Conservation (phyloP, 2,329 filamentous ascomycete species). For the Lasiodiplodia sp. region DNA sequence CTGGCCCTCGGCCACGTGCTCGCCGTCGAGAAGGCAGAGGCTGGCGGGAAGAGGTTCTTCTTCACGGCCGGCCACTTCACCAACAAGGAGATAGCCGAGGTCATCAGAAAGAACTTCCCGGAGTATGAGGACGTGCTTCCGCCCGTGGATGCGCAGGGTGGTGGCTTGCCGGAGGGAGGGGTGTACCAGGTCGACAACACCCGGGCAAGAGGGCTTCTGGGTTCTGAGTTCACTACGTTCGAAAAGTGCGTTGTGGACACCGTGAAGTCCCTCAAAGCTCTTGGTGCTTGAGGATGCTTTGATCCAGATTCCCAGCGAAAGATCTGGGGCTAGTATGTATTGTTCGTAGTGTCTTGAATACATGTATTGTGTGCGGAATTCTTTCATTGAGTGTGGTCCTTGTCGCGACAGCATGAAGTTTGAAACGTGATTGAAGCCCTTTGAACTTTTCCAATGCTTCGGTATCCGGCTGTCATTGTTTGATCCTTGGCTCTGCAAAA, state of each 20-base stretch:
- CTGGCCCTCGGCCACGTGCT: conserved; percentile 70
- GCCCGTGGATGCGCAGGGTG: conserved; percentile 37
- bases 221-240: conserved; percentile 65
- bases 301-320: too few relatives aligned
- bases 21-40: conserved; percentile 62
- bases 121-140: conserved; percentile 60
- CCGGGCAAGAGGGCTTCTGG: conserved; percentile 63
- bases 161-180: conserved; percentile 56
- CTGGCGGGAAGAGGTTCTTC: conserved; percentile 70
- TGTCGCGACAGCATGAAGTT: too few relatives aligned
- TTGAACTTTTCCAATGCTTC: too few relatives aligned
- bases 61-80: conserved; percentile 66
- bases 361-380: too few relatives aligned
- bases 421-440: too few relatives aligned
- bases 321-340: too few relatives aligned
- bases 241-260: conserved; percentile 68
- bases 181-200: conserved; percentile 65
- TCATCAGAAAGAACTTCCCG: conserved; percentile 64
- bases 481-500: too few relatives aligned
- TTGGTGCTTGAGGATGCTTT: conserved; percentile 43
- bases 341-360: too few relatives aligned
- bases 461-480: too few relatives aligned
- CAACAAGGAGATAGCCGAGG: conserved; percentile 65
- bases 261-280: conserved; percentile 67
- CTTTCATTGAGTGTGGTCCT: too few relatives aligned